Evolutionary conservation across 176 grass and related monocot genomes (phyloP).

Genomic region (Avena eriantha): DNA sequence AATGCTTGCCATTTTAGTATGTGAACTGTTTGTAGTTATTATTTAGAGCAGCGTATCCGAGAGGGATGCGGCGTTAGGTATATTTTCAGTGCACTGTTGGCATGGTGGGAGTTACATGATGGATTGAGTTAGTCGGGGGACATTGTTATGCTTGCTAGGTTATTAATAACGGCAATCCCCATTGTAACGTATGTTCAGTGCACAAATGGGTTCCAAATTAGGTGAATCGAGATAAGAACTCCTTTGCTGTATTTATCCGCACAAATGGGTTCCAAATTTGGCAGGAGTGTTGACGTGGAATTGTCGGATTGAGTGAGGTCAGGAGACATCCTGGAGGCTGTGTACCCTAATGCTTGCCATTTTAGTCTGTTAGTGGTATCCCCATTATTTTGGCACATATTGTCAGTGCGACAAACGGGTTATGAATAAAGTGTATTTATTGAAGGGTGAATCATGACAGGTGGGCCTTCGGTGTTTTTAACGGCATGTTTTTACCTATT

Average conservation of each 20-base stretch:
- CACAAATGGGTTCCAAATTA: not conserved
- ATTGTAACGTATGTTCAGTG: not conserved
- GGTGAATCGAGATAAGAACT: not conserved
- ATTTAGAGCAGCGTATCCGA: not conserved
- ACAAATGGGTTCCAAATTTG: not conserved
- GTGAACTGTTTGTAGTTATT: not conserved
- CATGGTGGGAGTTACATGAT: not conserved
- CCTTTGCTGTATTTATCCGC: not conserved
- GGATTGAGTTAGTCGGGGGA: not conserved
- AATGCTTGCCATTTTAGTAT: not conserved
- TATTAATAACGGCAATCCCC: not conserved
- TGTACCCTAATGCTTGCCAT: not conserved
- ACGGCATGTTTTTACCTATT: not conserved
- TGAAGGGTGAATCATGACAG: not conserved
- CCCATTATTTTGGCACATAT: not conserved
- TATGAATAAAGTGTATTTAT: not conserved
- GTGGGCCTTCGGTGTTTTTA: not conserved
- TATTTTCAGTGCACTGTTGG: not conserved
- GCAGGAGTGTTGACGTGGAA: not conserved
- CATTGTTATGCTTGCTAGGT: not conserved
- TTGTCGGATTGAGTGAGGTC: not conserved
- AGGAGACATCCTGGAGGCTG: not conserved
- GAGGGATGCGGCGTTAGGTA: not conserved
- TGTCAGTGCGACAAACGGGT: not conserved
- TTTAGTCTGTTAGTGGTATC: not conserved